Base-by-base conservation (phyloP, 2,329 filamentous ascomycete genomes). In the Alternaria rosae region DNA sequence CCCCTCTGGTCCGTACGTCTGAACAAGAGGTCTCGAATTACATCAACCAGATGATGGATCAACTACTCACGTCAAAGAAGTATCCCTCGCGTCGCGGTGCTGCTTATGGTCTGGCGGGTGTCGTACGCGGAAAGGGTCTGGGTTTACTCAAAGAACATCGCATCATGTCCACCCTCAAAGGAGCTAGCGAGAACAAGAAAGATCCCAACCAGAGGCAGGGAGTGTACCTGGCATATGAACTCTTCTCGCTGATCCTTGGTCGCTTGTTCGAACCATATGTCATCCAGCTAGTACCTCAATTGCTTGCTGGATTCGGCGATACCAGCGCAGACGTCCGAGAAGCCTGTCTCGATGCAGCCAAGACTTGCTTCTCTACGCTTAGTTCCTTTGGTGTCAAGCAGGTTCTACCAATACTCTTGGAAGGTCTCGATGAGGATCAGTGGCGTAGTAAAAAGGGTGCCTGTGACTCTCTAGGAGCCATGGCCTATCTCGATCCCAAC, bases 381-480 rank as follows among this genome's bases (percentile, higher is more conserved):
- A 98, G 93, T 80, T 98, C 95, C 0, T 99, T 92, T 72, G 95
- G 95, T 78, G 96, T 99, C 61, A 97, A 97, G 82, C 87, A 95
- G 75, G 94, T 99, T 66, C 84, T 99, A 67, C 95, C 95, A 4
- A 97, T 92, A 12, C 86, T 99, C 8, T 86, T 99, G 3, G 90
- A 95, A 67, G 95, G 96, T 60, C 87, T 99, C 10, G 94, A 98
- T 67, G 95, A 99, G 67, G 89, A 92, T 55, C 94, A 98, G 79
- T 99, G 95, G 95, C 91, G 95, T 74, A 98, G 93, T 82, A 98
- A 99, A 82, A 97, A 97, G 82, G 95, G 96, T 70, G 95, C 95
- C 56, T 99, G 95, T 76, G 95, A 99, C 77, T 89, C 97, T 25
- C 86, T 99, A 13, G 95, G 95, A 78, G 95, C 95, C 65, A 99